Percentiles rank a stretch among this genome's conserved stretches.
These are phyloP conservation scores for Suhomyces xylopsoci DNA, from an alignment of 805 yeast genomes.

Conservation along the genomic window DNA sequence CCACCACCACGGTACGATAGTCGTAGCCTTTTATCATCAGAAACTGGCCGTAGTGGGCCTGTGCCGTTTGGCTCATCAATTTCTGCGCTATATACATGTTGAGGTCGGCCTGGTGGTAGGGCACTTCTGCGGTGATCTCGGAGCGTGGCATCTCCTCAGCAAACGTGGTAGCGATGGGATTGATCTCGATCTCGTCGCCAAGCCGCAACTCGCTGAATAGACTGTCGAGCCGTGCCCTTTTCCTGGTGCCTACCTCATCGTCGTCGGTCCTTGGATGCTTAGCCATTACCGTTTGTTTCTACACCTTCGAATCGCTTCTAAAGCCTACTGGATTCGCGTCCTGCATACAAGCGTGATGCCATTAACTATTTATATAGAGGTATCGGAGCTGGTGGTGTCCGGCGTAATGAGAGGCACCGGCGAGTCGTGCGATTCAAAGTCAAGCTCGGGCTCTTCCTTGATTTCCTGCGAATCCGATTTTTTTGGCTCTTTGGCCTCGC, in stretches of 20 bases:
- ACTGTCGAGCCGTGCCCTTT: constrained; percentile 30
- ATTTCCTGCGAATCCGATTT: neutral
- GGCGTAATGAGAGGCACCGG: neutral
- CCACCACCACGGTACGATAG: constrained; percentile 21
- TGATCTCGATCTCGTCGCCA: constrained; percentile 10
- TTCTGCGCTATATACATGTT: constrained; percentile 22
- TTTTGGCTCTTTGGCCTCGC: neutral
- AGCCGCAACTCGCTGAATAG: constrained; percentile 24
- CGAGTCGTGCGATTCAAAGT: neutral
- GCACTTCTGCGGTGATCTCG: constrained; percentile 10
- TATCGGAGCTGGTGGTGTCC: neutral
- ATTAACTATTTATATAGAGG: neutral
- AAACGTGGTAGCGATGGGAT: constrained; percentile 11
- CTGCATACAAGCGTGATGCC: neutral
- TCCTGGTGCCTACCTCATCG: constrained; percentile 12
- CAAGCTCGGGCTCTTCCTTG: neutral
- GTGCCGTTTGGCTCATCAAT: constrained; percentile 21
- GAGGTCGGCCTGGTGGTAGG: constrained; percentile 5
- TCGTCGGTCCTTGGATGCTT: constrained; percentile 5
- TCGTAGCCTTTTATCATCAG: constrained; percentile 25
- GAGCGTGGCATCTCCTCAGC: constrained; percentile 7
- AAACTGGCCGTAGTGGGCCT: constrained; percentile 14
- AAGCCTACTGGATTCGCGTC: neutral
- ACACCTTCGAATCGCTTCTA: neutral
- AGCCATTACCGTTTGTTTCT: neutral